These are phyloP conservation scores for Plantago major DNA, from an alignment of 257 asterid genomes.

Conservation along the genomic window DNA sequence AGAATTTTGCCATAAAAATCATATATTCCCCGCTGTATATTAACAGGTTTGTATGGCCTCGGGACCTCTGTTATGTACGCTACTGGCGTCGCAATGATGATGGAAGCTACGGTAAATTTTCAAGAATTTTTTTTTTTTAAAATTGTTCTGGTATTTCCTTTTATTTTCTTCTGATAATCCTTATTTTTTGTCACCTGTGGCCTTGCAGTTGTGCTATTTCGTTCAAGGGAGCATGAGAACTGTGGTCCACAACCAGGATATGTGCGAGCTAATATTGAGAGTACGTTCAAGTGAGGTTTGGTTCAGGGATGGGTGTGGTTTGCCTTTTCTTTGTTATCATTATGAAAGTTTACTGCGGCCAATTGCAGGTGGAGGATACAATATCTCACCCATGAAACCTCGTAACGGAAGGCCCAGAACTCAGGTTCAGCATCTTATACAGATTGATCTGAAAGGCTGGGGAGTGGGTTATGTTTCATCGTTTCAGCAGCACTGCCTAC, in stretches of 20 bases:
- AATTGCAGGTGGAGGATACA: slow-evolving; percentile 84
- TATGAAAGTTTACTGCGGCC: slow-evolving; percentile 16
- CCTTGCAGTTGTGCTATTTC: slow-evolving; percentile 84
- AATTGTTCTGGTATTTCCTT: slow-evolving; percentile 16
- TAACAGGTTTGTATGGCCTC: slow-evolving; percentile 91
- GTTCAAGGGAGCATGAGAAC: slow-evolving; percentile 88
- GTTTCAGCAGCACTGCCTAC: slow-evolving; percentile 92
- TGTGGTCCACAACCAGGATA: slow-evolving; percentile 93
- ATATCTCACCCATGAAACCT: slow-evolving; percentile 85
- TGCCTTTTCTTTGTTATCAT: slow-evolving; percentile 9
- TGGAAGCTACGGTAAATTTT: slow-evolving; percentile 83
- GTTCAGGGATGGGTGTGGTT: slow-evolving; percentile 3
- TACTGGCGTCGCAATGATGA: slow-evolving; percentile 99
- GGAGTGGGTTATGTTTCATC: slow-evolving; percentile 83
- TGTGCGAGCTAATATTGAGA: slow-evolving; percentile 89
- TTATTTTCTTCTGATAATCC: slow-evolving; percentile 12
- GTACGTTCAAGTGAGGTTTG: slow-evolving; percentile 36
- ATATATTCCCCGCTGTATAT: slow-evolving; percentile 17
- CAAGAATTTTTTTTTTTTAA: slow-evolving; percentile 5
- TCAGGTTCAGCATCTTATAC: slow-evolving; percentile 98
- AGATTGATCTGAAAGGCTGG: slow-evolving; percentile 96
- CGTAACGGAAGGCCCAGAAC: slow-evolving; percentile 84
- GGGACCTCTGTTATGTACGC: slow-evolving; percentile 96
- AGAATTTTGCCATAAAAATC: slow-evolving; percentile 2
- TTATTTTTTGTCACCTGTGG: slow-evolving; percentile 19